Percentiles rank a stretch among this genome's conserved stretches.
Evolutionary conservation across 345 rosid genomes (phyloP).

Genomic region (Lenwebbia sp.): DNA sequence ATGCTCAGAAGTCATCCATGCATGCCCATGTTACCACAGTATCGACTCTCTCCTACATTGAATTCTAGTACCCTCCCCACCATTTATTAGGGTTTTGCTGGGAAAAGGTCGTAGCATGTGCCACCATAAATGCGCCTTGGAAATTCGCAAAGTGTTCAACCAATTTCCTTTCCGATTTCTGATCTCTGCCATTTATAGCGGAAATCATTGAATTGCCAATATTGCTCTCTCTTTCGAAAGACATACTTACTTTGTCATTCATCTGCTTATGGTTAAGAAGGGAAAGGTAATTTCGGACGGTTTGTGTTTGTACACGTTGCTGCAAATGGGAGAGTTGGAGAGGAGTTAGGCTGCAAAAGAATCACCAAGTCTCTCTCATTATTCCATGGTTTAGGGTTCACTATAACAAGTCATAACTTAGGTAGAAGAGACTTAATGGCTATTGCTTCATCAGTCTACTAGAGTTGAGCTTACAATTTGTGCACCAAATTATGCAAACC

Average conservation of each 20-base stretch:
- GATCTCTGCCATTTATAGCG: not conserved
- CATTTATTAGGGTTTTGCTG: not conserved
- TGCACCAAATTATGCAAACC: not conserved
- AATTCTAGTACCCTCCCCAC: not conserved
- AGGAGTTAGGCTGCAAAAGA: not conserved
- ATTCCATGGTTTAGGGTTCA: not conserved
- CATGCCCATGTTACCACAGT: not conserved
- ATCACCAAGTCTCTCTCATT: not conserved
- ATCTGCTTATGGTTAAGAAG: not conserved
- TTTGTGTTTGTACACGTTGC: not conserved
- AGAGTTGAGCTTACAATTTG: not conserved
- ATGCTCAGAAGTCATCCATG: not conserved
- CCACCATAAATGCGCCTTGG: not conserved
- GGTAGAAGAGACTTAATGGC: not conserved
- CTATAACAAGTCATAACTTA: not conserved
- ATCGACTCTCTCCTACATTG: not conserved
- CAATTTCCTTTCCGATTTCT: not conserved
- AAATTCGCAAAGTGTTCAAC: not conserved
- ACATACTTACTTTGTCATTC: not conserved
- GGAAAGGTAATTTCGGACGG: not conserved
- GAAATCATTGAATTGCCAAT: not conserved
- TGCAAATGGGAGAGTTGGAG: not conserved
- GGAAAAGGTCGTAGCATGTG: not conserved
- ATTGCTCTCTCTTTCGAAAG: not conserved
- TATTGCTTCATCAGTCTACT: not conserved